Percentiles rank a stretch among this genome's conserved stretches.
Conservation (phyloP, 2,329 filamentous ascomycete genomes). For the Pseudopyricularia cyperi region DNA sequence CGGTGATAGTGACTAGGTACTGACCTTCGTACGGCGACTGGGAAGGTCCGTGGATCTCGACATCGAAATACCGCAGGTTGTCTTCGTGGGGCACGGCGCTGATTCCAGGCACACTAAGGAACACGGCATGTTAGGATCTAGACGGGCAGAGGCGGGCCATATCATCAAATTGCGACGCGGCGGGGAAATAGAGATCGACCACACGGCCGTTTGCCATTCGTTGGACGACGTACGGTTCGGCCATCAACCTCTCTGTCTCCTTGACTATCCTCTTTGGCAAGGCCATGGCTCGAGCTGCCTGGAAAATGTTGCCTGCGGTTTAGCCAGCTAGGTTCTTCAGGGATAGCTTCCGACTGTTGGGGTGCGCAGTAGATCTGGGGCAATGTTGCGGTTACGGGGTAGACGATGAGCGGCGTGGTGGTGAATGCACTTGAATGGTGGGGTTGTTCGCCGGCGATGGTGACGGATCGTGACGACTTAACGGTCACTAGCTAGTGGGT, state of each 20-base stretch:
- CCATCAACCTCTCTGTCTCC: conserved; percentile 89
- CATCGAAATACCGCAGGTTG: conserved; percentile 96
- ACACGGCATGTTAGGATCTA: conserved; percentile 1
- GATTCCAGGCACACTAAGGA: conserved; percentile 76
- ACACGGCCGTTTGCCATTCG: neutral
- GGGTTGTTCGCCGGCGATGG: no score
- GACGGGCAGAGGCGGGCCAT: neutral
- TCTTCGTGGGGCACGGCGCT: conserved; percentile 93
- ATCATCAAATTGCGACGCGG: neutral
- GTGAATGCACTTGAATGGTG: no score
- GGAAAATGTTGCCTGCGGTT: no score
- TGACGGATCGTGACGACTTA: no score
- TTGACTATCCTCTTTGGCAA: conserved; percentile 96
- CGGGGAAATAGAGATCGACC: neutral
- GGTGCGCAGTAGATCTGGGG: no score
- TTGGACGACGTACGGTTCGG: conserved; percentile 65
- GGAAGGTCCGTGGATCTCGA: conserved; percentile 83
- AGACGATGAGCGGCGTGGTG: no score
- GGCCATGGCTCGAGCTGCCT: conserved; percentile 37
- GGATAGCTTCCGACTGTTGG: no score
- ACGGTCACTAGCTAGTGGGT: no score
- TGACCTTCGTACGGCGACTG: conserved; percentile 91
- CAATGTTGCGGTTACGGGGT: no score
- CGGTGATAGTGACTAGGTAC: no score
- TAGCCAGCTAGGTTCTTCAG: no score